These are phyloP conservation scores for Daedaleopsis sinensis DNA, from an alignment of 768 basidiomycete species.

Conservation along the genomic window DNA sequence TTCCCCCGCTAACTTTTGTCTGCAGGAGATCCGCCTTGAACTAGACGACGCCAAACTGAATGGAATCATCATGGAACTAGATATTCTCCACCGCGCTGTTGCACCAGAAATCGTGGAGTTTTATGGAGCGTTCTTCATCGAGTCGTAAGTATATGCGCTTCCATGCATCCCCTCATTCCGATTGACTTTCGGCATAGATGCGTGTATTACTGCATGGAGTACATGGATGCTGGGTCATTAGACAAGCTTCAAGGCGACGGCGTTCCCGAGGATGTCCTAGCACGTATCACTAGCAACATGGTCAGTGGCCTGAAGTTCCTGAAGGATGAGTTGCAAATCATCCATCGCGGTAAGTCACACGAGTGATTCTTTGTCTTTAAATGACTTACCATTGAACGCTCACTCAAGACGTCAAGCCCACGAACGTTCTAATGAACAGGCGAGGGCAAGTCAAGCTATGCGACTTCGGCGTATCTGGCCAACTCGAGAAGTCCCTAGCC, in stretches of 20 bases:
- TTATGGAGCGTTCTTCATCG: constrained; percentile 98
- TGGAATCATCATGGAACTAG: constrained; percentile 98
- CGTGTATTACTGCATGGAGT: constrained; percentile 99
- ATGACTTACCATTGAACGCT: neutral
- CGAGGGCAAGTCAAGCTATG: constrained; percentile 93
- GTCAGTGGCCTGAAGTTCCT: constrained; percentile 91
- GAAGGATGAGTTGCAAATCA: constrained; percentile 92
- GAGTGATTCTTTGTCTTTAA: neutral
- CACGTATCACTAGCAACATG: constrained; percentile 79
- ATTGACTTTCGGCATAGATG: constrained; percentile 34
- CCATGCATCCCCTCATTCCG: neutral
- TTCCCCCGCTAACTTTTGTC: neutral
- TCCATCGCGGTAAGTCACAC: constrained; percentile 58
- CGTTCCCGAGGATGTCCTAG: constrained; percentile 78
- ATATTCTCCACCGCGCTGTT: constrained; percentile 92
- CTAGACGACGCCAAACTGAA: constrained; percentile 92
- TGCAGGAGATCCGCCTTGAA: constrained; percentile 95
- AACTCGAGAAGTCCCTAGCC: constrained; percentile 93
- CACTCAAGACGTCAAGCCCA: constrained; percentile 83
- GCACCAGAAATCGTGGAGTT: constrained; percentile 96
- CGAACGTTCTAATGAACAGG: constrained; percentile 88
- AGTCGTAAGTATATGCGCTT: constrained; percentile 56
- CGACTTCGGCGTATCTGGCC: constrained; percentile 99
- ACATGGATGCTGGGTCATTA: constrained; percentile 97
- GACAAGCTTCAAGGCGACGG: constrained; percentile 68